Conservation (phyloP, 306 rosid species). For the Fragaria nilgerrensis region DNA sequence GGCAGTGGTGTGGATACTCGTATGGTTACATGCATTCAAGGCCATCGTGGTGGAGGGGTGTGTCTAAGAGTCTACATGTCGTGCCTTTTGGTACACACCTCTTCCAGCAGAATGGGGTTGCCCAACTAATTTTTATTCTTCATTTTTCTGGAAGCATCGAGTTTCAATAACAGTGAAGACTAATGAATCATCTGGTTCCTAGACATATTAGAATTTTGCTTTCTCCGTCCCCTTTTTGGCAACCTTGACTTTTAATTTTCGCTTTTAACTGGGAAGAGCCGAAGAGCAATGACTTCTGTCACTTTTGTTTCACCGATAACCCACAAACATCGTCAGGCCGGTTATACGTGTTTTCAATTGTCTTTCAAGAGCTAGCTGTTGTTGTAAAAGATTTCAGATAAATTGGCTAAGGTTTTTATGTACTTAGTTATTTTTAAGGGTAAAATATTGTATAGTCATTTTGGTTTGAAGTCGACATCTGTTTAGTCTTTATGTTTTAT, state of each 20-base stretch:
- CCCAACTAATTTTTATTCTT: not conserved
- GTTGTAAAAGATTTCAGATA: no score
- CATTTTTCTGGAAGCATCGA: not conserved
- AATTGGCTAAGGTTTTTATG: no score
- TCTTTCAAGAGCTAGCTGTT: no score
- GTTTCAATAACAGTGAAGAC: not conserved
- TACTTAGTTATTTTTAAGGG: no score
- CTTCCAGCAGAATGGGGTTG: not conserved
- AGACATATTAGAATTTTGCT: not conserved
- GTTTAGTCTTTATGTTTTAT: no score
- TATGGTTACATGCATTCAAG: not conserved
- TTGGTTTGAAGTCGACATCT: no score
- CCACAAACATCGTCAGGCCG: no score
- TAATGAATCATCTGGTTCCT: not conserved
- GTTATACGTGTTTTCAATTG: no score
- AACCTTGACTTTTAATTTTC: not conserved
- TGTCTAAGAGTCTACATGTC: not conserved
- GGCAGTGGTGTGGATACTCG: not conserved
- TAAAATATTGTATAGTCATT: no score
- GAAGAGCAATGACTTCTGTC: no score
- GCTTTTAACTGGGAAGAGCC: no score
- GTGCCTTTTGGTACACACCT: not conserved
- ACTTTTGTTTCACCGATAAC: not conserved
- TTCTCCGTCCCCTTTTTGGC: not conserved
- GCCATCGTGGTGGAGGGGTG: not conserved